Conservation (phyloP, 495 filamentous ascomycete genomes). For the Aspergillus haitiensis region DNA sequence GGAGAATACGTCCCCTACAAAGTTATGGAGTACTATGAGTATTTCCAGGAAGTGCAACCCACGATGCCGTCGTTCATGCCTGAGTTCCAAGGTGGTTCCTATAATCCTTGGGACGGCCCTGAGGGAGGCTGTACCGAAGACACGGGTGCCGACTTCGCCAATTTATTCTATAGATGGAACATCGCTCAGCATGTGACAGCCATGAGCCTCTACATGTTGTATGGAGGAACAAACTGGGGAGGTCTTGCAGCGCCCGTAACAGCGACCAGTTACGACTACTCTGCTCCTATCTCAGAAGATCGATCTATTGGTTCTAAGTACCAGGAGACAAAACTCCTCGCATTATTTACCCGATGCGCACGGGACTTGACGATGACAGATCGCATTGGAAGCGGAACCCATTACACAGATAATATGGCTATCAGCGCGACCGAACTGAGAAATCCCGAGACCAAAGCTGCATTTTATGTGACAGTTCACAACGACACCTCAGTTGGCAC, state of each 20-base stretch:
- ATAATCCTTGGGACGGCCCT: constrained; percentile 62
- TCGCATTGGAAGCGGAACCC: constrained; percentile 57
- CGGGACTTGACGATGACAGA: constrained; percentile 54
- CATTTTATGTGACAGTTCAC: constrained; percentile 59
- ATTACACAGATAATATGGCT: constrained; percentile 50
- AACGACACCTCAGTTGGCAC: constrained; percentile 45
- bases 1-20: constrained; percentile 55
- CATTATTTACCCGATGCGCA: constrained; percentile 55
- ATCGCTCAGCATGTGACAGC: constrained; percentile 56
- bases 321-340: constrained; percentile 60
- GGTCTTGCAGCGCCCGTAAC: constrained; percentile 48
- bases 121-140: constrained; percentile 51
- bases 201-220: constrained; percentile 60
- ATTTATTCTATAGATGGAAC: constrained; percentile 59
- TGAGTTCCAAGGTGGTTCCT: constrained; percentile 65
- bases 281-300: constrained; percentile 58
- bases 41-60: constrained; percentile 52
- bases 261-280: constrained; percentile 60
- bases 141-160: constrained; percentile 54
- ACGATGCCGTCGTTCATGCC: constrained; percentile 59
- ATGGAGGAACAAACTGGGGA: constrained; percentile 61
- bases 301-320: constrained; percentile 59
- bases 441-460: constrained; percentile 55
- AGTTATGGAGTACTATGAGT: constrained; percentile 54
- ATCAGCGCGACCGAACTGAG: constrained; percentile 52